Conservation (phyloP, 2,329 filamentous ascomycete genomes). For the Furcasterigmium furcatum region DNA sequence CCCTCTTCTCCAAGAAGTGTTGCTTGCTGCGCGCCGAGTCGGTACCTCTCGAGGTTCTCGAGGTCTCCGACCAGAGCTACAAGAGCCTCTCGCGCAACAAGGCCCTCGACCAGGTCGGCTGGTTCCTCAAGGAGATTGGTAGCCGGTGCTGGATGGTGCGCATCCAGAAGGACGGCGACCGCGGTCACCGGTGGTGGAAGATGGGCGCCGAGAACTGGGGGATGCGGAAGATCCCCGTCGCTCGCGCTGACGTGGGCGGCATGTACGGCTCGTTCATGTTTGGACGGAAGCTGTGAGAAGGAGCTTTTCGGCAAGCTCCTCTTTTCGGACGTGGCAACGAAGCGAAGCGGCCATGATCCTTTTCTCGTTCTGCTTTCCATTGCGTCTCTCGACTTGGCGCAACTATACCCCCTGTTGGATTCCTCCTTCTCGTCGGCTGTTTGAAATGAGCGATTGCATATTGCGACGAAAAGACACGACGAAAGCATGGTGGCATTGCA, state of each 20-base stretch:
- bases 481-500: neutral
- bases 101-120: slow-evolving; percentile 60
- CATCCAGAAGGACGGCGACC: slow-evolving; percentile 46
- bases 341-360: too few species aligned
- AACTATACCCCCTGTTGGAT: neutral
- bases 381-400: too few species aligned
- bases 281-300: slow-evolving; percentile 50
- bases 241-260: slow-evolving; percentile 85
- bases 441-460: neutral
- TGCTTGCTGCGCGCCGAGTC: slow-evolving; percentile 57
- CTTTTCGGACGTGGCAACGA: neutral
- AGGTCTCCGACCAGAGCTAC: slow-evolving; percentile 68
- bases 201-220: slow-evolving; percentile 84
- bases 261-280: slow-evolving; percentile 80
- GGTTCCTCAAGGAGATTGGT: slow-evolving; percentile 69
- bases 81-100: slow-evolving; percentile 60
- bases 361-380: too few species aligned
- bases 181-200: slow-evolving; percentile 69
- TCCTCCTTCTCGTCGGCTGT: neutral
- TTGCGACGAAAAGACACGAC: neutral
- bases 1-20: slow-evolving; percentile 44
- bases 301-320: neutral
- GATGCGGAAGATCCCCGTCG: slow-evolving; percentile 89
- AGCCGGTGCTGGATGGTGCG: slow-evolving; percentile 66
- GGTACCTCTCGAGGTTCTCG: slow-evolving; percentile 71